Evolutionary conservation across 306 rosid species (phyloP), one percentile per base, ranked within the genome.

Genomic region (Lithocarpus polystachyus): DNA sequence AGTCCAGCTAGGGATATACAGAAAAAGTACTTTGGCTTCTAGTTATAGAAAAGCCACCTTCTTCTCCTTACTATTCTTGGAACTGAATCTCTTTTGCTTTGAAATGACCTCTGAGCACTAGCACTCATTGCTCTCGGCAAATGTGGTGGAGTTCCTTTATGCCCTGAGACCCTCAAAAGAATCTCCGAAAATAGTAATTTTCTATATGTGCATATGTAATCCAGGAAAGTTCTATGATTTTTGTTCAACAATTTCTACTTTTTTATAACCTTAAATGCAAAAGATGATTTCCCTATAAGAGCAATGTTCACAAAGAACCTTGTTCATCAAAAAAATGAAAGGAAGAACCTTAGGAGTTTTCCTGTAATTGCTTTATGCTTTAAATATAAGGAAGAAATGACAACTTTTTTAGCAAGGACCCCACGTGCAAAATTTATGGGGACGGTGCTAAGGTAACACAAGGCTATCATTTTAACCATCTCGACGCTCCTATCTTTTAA

Each of bases 131-230:
- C 61, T 14, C 23, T 37, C n/a, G 43, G 26, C 22, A 56, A 15
- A 37, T 37, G 23, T 74, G 80, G 85, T 81, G 83, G 88, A 78
- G 83, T 48, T 81, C 85, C 81, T 78, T 81, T 81, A 78, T 81
- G 83, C 88, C 40, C 56, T 81, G 43, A 6, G 64, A 13, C 67
- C 45, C 72, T 4, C 40, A 37, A 37, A 37, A 65, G 79, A 65
- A 84, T 84, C 87, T 80, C 77, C 23, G 1, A 68, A 78, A 59
- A 24, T 68, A 68, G 74, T 52, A 73, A 77, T 26, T 31, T 31
- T 73, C 55, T 29, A 2, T n/a, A 48, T 45, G 29, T 33, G 15
- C 35, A 24, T 37, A 11, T 13, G 72, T 29, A 68, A 70, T 77
- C 77, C 31, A 3, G 73, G 77, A 56, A 79, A 77, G 83, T 83